Conservation (phyloP, 2,329 filamentous ascomycete genomes). For the Epichloe sp. region DNA sequence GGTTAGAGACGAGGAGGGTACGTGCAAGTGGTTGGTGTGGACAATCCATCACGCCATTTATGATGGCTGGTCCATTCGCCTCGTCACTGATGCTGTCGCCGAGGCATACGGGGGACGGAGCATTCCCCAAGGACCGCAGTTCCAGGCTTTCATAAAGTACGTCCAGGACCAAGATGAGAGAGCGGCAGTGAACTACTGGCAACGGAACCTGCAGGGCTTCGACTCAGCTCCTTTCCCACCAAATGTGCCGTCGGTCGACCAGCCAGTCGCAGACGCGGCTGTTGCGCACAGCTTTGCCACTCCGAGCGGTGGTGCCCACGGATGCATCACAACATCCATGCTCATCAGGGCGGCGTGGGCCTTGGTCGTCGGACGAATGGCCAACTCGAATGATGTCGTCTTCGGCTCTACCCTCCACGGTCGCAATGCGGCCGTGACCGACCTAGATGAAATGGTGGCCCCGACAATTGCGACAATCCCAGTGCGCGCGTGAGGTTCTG, state of each 20-base stretch:
- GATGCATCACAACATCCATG: slow-evolving; percentile 3
- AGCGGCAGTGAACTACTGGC: slow-evolving; percentile 29
- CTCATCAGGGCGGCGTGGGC: slow-evolving; percentile 30
- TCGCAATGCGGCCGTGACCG: slow-evolving; percentile 13
- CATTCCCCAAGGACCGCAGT: slow-evolving; percentile 9
- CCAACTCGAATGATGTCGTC: slow-evolving; percentile 24
- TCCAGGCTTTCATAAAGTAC: slow-evolving; percentile 32
- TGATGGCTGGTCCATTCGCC: slow-evolving; percentile 32
- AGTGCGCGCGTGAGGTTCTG: slow-evolving; percentile 22
- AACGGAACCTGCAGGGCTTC: slow-evolving; percentile 25
- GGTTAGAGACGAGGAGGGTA: slow-evolving; percentile 15
- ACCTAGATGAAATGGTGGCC: slow-evolving; percentile 10
- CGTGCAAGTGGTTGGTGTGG: slow-evolving; percentile 26
- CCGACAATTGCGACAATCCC: slow-evolving; percentile 29
- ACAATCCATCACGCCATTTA: slow-evolving; percentile 37
- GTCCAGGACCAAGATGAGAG: slow-evolving; percentile 22
- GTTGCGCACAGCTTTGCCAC: slow-evolving; percentile 18
- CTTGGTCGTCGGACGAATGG: slow-evolving; percentile 35
- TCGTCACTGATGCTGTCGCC: slow-evolving; percentile 24
- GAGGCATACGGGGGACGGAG: not conserved
- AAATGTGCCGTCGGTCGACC: slow-evolving; percentile 26
- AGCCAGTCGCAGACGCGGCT: slow-evolving; percentile 31
- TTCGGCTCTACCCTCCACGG: slow-evolving; percentile 31
- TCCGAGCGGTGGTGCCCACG: slow-evolving; percentile 6
- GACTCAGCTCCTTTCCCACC: slow-evolving; percentile 27